These are phyloP conservation scores for Eucalyptus tenuipes DNA, from an alignment of 345 rosid genomes.

Conservation along the genomic window DNA sequence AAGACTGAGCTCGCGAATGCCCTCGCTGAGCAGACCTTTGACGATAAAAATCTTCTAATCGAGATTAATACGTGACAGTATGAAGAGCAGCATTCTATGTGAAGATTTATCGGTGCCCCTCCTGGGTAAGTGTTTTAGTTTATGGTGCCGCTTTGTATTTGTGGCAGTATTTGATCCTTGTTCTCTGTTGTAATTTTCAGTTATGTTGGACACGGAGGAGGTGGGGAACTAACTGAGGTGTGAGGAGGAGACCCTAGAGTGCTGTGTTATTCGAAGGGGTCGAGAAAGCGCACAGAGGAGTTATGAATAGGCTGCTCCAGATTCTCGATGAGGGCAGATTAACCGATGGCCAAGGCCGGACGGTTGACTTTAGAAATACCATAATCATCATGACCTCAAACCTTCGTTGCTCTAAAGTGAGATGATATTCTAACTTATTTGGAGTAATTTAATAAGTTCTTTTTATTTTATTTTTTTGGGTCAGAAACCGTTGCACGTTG, in stretches of 20 bases:
- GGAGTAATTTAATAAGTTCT: no score
- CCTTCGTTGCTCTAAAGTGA: not conserved
- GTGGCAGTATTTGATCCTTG: not conserved
- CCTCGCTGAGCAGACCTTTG: slow-evolving; percentile 82
- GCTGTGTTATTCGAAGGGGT: slow-evolving; percentile 68
- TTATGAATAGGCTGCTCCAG: slow-evolving; percentile 42
- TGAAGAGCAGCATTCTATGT: slow-evolving; percentile 82
- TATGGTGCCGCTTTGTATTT: not conserved
- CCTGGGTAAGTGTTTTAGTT: slow-evolving; percentile 38
- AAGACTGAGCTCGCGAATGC: slow-evolving; percentile 88
- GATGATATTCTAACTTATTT: no score
- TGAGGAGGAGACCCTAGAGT: slow-evolving; percentile 74
- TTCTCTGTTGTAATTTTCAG: slow-evolving; percentile 2
- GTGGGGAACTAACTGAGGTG: slow-evolving; percentile 83
- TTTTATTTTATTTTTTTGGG: no score
- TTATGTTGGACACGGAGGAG: slow-evolving; percentile 90
- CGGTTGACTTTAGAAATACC: slow-evolving; percentile 57
- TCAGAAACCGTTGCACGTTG: no score
- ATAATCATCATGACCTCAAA: slow-evolving; percentile 76
- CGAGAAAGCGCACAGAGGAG: slow-evolving; percentile 74
- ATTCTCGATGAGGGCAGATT: slow-evolving; percentile 75
- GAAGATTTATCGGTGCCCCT: slow-evolving; percentile 75
- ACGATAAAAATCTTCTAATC: slow-evolving; percentile 58
- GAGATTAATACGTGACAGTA: slow-evolving; percentile 84
- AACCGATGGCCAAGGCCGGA: slow-evolving; percentile 86